A percentile compares a stretch with the other conserved stretches of the same genome.
Evolutionary conservation across 768 basidiomycete species (phyloP).

Genomic region (Leccinellum albellum): DNA sequence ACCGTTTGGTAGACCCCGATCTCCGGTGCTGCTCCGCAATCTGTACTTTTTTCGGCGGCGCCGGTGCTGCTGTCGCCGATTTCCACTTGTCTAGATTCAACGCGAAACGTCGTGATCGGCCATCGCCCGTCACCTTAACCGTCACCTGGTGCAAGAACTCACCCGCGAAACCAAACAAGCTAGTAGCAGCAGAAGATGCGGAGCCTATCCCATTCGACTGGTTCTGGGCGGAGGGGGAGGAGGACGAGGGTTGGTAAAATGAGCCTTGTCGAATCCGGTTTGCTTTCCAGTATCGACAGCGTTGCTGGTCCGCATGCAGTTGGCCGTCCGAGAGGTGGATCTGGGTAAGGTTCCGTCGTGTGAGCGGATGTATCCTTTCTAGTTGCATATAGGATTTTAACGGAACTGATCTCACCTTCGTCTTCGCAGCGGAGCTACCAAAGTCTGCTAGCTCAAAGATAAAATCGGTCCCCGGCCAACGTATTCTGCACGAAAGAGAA

Average conservation of each 20-base stretch:
- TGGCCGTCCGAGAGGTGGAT: conserved; percentile 26
- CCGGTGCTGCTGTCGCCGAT: conserved; percentile 10
- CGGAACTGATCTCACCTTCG: conserved; percentile 18
- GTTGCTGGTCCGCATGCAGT: conserved; percentile 20
- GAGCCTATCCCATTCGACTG: conserved; percentile 15
- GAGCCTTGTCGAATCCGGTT: conserved; percentile 27
- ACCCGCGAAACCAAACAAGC: conserved; percentile 23
- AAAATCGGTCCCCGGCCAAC: conserved; percentile 28
- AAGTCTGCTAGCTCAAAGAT: conserved; percentile 25
- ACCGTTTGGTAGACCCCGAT: conserved; percentile 6
- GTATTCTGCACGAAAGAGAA: conserved; percentile 17
- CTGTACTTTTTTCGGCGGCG: conserved; percentile 15
- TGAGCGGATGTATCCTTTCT: neutral
- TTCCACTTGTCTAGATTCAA: conserved; percentile 25
- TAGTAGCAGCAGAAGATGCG: neutral
- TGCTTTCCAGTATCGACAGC: conserved; percentile 30
- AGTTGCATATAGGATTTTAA: neutral
- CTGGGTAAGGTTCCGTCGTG: conserved; percentile 1
- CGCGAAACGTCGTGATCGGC: neutral
- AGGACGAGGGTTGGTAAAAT: conserved; percentile 26
- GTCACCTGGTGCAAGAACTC: neutral
- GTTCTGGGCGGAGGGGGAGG: conserved; percentile 1
- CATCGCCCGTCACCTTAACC: neutral
- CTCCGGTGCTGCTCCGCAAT: conserved; percentile 11
- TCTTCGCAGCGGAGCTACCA: conserved; percentile 27